Evolutionary conservation across 257 asterid genomes (phyloP), one percentile per base, ranked within the genome.

Genomic region (Solanum sitiens): DNA sequence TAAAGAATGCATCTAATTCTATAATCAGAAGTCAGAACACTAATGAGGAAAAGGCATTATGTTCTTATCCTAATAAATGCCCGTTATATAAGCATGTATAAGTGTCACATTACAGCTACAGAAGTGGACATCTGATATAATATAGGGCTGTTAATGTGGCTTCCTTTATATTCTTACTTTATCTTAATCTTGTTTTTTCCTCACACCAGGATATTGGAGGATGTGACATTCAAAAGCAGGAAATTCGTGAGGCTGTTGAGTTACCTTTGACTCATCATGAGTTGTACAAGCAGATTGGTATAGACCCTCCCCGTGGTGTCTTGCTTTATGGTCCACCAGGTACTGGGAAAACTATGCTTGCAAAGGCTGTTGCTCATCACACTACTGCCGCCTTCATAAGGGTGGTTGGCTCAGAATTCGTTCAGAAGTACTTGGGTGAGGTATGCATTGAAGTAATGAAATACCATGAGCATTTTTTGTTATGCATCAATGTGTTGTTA

Each of bases 311-410:
- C 21, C 98, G 98, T 84, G 98, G 98, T 80, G 98, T 95, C 68
- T 93, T 95, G 90, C 96, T 95, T 61, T 95, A 95, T 88, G 98
- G 98, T 74, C 98, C 98, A 2, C 98, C 98, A 61, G 98, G 98
- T 70, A 95, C 98, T 61, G 98, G 98, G 68, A 95, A 94, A 91
- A 95, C 98, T 50, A 95, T 95, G 98, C 98, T 94, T 83, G 98
- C 98, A 0, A 95, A 95, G 91, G 98, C 98, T 87, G 98, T 95
- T 77, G 98, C 98, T 12, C 92, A 93, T 89, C 98, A 94, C 87
- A 95, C 98, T 10, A 95, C 98, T 18, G 98, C 96, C 10, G 93
- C 98, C 87, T 95, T 95, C 92, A 95, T 95, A 84, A 91, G 98
- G 90, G 98, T 95, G 79, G 98, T 95, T 84, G 98, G 98, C 80